Conservation (phyloP, 2,329 filamentous ascomycete species). For the Emydomyces testavorans region DNA sequence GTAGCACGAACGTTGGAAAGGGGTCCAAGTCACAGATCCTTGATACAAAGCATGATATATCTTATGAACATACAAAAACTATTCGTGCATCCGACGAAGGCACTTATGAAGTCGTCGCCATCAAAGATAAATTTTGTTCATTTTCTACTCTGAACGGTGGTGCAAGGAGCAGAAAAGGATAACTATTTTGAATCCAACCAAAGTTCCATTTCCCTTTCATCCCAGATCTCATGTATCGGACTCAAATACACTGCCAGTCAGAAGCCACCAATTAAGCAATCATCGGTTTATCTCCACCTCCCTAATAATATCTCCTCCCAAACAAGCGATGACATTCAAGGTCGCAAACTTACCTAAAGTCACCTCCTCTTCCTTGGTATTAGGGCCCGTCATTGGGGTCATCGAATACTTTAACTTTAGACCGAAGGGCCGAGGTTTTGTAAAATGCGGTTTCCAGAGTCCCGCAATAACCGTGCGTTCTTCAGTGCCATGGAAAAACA, state of each 20-base stretch:
- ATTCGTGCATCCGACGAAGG: constrained; percentile 85
- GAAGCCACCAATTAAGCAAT: no score
- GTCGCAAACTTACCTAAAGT: constrained; percentile 32
- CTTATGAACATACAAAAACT: constrained; percentile 67
- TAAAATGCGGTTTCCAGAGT: constrained; percentile 49
- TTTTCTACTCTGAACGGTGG: constrained; percentile 61
- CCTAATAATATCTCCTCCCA: constrained; percentile 58
- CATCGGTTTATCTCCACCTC: constrained; percentile 33
- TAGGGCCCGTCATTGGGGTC: constrained; percentile 12
- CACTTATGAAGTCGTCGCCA: constrained; percentile 91
- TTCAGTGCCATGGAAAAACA: constrained; percentile 65
- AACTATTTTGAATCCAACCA: not conserved
- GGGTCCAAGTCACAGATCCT: constrained; percentile 68
- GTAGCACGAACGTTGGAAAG: constrained; percentile 72
- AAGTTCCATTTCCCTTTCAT: not conserved
- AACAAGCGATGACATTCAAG: constrained; percentile 36
- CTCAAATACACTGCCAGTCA: no score
- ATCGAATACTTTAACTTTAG: constrained; percentile 32
- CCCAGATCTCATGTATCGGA: not conserved
- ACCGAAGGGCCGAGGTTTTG: constrained; percentile 25
- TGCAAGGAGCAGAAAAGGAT: constrained; percentile 23
- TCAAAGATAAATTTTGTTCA: constrained; percentile 85
- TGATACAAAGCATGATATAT: constrained; percentile 81
- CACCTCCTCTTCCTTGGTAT: constrained; percentile 19
- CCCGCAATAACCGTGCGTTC: constrained; percentile 50